Percentiles rank a stretch among this genome's conserved stretches.
These are phyloP conservation scores for Chenopodium formosanum DNA, from an alignment of 148 eudicot species.

Conservation along the genomic window DNA sequence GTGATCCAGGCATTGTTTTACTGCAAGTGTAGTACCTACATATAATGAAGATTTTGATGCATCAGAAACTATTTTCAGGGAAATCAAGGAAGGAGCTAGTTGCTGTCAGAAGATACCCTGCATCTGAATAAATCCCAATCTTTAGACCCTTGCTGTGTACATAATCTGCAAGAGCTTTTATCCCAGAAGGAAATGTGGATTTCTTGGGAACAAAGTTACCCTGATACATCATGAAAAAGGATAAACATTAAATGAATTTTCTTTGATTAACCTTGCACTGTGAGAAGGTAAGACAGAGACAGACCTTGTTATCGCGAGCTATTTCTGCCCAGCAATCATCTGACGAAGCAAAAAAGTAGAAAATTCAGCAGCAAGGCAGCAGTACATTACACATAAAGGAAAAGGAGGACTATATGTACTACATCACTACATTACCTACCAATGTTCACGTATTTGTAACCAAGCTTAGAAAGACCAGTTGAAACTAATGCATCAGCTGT, in stretches of 20 bases:
- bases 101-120: slow-evolving; percentile 28
- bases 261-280: neutral
- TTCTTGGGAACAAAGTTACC: slow-evolving; percentile 38
- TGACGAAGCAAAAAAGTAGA: slow-evolving; percentile 26
- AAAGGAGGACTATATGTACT: neutral
- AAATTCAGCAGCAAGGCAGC: neutral
- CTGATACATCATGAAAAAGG: neutral
- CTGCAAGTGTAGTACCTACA: slow-evolving; percentile 69
- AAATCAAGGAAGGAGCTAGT: too few species aligned
- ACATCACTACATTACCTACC: slow-evolving; percentile 36
- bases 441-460: slow-evolving; percentile 70
- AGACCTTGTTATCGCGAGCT: slow-evolving; percentile 58
- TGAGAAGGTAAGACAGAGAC: neutral
- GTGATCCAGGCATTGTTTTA: slow-evolving; percentile 74
- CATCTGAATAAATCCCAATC: slow-evolving; percentile 44
- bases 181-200: slow-evolving; percentile 41
- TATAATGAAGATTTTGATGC: neutral
- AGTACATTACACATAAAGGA: neutral
- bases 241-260: neutral
- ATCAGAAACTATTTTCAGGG: too few species aligned
- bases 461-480: slow-evolving; percentile 66
- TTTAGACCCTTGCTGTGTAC: slow-evolving; percentile 43
- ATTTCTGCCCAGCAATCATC: slow-evolving; percentile 97
- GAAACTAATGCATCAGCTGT: slow-evolving; percentile 82
- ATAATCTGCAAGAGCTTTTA: slow-evolving; percentile 42